Percentiles rank a stretch among this genome's conserved stretches.
These are phyloP conservation scores for Ceratobasidium theobromae DNA, from an alignment of 1,284 basidiomycete genomes.

Conservation along the genomic window DNA sequence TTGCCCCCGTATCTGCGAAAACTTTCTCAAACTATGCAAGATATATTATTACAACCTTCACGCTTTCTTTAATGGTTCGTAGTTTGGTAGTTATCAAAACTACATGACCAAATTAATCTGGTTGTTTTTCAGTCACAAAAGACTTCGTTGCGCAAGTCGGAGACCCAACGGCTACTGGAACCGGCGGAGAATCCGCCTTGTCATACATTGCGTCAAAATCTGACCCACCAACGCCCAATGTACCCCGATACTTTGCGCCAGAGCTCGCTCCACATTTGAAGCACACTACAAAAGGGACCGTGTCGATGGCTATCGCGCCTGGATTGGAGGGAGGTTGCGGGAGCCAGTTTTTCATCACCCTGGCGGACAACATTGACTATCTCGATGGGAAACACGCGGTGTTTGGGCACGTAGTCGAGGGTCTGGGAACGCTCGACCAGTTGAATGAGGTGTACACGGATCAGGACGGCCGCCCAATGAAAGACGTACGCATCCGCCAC, in stretches of 20 bases:
- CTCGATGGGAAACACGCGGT: constrained; percentile 95
- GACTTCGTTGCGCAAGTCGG: constrained; percentile 95
- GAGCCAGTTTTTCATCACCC: constrained; percentile 95
- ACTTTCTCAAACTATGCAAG: constrained; percentile 97
- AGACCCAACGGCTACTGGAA: constrained; percentile 93
- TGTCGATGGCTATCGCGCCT: constrained; percentile 93
- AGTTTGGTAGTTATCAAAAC: constrained; percentile 39
- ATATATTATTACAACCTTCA: constrained; percentile 95
- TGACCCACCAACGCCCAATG: constrained; percentile 39
- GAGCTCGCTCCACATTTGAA: constrained; percentile 81
- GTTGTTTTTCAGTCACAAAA: constrained; percentile 73
- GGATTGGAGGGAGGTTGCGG: constrained; percentile 78
- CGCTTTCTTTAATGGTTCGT: constrained; percentile 91
- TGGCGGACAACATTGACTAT: constrained; percentile 89
- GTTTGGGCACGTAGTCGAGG: constrained; percentile 95
- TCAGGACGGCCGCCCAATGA: constrained; percentile 84
- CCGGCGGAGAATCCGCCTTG: constrained; percentile 85
- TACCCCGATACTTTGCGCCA: constrained; percentile 74
- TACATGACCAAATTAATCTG: not conserved
- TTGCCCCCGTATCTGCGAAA: constrained; percentile 88
- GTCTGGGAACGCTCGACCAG: constrained; percentile 88
- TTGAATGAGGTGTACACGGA: constrained; percentile 91
- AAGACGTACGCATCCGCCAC: constrained; percentile 91
- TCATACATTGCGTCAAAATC: constrained; percentile 63
- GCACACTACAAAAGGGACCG: constrained; percentile 83